These are phyloP conservation scores for Sarocladiaceae sp. DNA, from an alignment of 2,329 filamentous ascomycete genomes.

Conservation along the genomic window DNA sequence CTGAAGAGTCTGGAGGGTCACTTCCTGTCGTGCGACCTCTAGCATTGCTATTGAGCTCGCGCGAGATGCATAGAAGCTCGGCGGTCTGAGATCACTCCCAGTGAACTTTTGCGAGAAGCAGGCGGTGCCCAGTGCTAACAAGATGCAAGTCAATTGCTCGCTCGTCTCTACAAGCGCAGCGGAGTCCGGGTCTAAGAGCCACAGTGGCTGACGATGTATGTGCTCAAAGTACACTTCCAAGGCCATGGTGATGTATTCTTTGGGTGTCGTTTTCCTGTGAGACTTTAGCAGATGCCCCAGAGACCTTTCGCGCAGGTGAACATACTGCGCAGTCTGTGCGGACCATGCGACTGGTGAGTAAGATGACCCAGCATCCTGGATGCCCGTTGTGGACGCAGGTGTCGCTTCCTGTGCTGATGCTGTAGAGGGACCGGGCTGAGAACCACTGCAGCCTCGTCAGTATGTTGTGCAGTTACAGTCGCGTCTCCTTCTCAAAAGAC, in stretches of 20 bases:
- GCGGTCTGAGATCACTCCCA: neutral
- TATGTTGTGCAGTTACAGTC: too few relatives aligned
- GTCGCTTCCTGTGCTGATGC: neutral
- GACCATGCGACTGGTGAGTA: neutral
- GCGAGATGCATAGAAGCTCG: neutral
- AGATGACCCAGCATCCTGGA: neutral
- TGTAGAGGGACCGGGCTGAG: neutral
- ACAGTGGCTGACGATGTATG: constrained; percentile 7
- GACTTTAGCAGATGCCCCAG: neutral
- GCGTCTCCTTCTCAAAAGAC: neutral
- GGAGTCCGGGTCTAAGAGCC: neutral
- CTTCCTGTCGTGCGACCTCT: neutral
- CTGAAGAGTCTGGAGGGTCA: neutral
- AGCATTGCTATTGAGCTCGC: neutral
- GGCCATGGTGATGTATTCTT: constrained; percentile 1
- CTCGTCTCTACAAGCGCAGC: neutral
- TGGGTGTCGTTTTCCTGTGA: neutral
- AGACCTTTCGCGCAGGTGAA: neutral
- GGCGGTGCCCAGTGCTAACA: neutral
- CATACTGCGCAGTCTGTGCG: neutral
- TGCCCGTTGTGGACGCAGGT: neutral
- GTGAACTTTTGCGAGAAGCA: neutral
- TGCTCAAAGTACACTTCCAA: constrained; percentile 8
- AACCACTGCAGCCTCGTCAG: too few relatives aligned
- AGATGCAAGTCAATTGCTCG: neutral